These are phyloP conservation scores for Boletus bicolor DNA, from an alignment of 768 basidiomycete species.

Conservation along the genomic window DNA sequence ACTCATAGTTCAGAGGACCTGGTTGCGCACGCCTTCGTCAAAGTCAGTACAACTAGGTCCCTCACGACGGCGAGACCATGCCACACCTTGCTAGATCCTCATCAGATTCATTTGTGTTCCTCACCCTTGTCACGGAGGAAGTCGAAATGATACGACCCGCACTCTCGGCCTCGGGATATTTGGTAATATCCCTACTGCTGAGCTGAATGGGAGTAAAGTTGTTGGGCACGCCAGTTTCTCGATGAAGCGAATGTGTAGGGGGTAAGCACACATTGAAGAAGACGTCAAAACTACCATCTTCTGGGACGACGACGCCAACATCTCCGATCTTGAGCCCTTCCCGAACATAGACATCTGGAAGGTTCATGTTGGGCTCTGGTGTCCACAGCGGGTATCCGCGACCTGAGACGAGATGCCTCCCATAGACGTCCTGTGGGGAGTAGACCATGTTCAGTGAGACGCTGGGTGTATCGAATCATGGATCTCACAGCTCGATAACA, in stretches of 20 bases:
- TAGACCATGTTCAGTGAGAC: neutral
- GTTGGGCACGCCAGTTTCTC: conserved; percentile 20
- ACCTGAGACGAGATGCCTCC: conserved; percentile 9
- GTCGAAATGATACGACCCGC: conserved; percentile 13
- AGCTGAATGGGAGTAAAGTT: conserved; percentile 24
- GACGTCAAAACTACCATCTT: conserved; percentile 34
- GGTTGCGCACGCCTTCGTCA: neutral
- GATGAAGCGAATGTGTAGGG: conserved; percentile 20
- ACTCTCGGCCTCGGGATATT: conserved; percentile 6
- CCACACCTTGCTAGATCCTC: conserved; percentile 2
- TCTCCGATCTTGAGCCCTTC: conserved; percentile 35
- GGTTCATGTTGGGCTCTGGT: conserved; percentile 25
- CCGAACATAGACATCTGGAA: conserved; percentile 23
- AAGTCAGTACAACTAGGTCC: neutral
- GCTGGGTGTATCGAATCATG: neutral
- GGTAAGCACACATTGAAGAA: conserved; percentile 36
- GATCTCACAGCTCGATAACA: neutral
- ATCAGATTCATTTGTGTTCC: neutral
- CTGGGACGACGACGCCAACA: conserved; percentile 32
- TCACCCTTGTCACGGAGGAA: conserved; percentile 7
- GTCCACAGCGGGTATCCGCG: conserved; percentile 35
- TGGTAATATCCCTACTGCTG: conserved; percentile 7
- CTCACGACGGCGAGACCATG: neutral
- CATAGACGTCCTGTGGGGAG: conserved; percentile 19
- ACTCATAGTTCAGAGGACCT: conserved; percentile 8